phyloP scores from a whole-genome alignment of 129 eudicot genomes.

The Logfia minima region DNA sequence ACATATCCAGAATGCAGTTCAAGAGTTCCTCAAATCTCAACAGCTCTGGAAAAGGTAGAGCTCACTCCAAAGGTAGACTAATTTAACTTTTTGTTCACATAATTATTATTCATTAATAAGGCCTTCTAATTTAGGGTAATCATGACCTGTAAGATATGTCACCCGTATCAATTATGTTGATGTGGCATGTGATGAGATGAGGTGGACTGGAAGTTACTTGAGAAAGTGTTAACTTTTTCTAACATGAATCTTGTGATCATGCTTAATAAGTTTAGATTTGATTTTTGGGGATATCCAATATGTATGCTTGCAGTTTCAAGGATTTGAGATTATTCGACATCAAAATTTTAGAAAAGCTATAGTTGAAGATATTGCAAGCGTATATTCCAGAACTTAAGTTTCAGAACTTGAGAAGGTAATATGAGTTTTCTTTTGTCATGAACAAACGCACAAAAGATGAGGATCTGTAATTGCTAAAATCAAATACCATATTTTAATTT shows the following conservation, averaged over 20 bases:
- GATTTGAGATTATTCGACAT: slow-evolving; percentile 68
- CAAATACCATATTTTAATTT: not conserved
- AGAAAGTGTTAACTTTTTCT: not conserved
- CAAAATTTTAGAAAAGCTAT: slow-evolving; percentile 56
- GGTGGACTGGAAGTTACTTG: not conserved
- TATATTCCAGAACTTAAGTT: slow-evolving; percentile 75
- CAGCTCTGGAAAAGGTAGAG: slow-evolving; percentile 66
- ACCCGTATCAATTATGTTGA: not conserved
- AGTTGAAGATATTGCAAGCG: slow-evolving; percentile 66
- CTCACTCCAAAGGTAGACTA: slow-evolving; percentile 73
- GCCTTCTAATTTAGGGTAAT: too few species aligned
- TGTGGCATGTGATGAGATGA: not conserved
- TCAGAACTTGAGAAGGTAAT: slow-evolving; percentile 80
- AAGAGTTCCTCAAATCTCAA: slow-evolving; percentile 73
- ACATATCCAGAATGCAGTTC: slow-evolving; percentile 77
- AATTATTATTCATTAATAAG: too few species aligned
- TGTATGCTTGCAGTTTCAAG: slow-evolving; percentile 56
- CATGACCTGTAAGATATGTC: not conserved
- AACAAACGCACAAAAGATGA: not conserved
- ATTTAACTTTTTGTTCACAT: not conserved
- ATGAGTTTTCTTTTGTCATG: not conserved
- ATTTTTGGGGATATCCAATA: slow-evolving; percentile 18
- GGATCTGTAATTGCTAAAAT: slow-evolving; percentile 6
- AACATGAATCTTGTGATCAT: not conserved
- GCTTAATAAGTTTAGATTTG: not conserved